Conservation (phyloP, 306 rosid species). For the Prunus salicina region DNA sequence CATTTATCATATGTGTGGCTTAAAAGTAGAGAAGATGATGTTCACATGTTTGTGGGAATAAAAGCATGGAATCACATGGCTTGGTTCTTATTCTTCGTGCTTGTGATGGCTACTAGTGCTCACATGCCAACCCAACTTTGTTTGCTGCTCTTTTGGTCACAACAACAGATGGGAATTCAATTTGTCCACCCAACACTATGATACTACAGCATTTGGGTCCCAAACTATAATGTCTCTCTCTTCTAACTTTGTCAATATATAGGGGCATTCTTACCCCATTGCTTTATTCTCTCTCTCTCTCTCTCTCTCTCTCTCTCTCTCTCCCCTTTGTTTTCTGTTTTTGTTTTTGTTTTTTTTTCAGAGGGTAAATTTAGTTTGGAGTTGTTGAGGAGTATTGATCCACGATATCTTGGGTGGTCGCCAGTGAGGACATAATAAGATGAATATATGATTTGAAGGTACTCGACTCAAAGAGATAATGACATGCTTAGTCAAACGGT, state of each 20-base stretch:
- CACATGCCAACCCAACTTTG: slow-evolving; percentile 51
- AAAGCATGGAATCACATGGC: slow-evolving; percentile 59
- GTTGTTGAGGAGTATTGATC: background rate
- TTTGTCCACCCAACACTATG: slow-evolving; percentile 37
- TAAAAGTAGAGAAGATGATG: slow-evolving; percentile 23
- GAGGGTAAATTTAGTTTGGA: background rate
- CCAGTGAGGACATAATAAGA: background rate
- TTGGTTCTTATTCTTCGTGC: slow-evolving; percentile 24
- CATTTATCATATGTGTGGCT: slow-evolving; percentile 2
- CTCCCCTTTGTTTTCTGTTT: too few species aligned
- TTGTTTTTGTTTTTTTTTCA: background rate
- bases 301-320: background rate
- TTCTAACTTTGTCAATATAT: slow-evolving; percentile 14
- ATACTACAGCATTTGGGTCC: slow-evolving; percentile 39
- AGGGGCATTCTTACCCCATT: background rate
- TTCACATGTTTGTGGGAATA: slow-evolving; percentile 69
- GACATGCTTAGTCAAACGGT: background rate
- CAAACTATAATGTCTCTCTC: slow-evolving; percentile 20
- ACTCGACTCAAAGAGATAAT: background rate
- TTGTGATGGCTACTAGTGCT: slow-evolving; percentile 39
- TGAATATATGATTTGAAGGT: too few species aligned
- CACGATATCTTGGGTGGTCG: background rate
- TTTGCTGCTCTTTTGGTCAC: slow-evolving; percentile 30
- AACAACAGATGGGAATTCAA: slow-evolving; percentile 17
- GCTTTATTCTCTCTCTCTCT: background rate